Conservation (phyloP, 2,329 filamentous ascomycete species). For the Talaromyces funiculosus region DNA sequence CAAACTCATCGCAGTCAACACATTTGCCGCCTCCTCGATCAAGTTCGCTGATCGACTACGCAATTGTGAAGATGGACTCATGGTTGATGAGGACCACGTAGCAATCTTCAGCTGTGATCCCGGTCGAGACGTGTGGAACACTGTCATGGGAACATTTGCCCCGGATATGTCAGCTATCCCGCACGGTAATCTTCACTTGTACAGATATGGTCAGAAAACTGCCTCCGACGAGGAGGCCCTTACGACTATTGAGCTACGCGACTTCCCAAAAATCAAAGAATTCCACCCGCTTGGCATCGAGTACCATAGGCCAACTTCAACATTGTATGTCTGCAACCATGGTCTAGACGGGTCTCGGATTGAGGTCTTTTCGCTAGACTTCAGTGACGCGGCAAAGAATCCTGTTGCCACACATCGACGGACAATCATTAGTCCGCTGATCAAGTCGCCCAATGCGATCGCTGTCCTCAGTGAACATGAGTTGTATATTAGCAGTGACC, state of each 20-base stretch:
- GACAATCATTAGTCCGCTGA: conserved; percentile 10
- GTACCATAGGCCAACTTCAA: conserved; percentile 12
- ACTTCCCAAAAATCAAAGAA: neutral
- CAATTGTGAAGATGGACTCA: conserved; percentile 19
- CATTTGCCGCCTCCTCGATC: conserved; percentile 4
- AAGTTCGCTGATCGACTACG: conserved; percentile 15
- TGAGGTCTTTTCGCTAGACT: conserved; percentile 16
- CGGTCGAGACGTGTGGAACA: conserved; percentile 12
- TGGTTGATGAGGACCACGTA: conserved; percentile 11
- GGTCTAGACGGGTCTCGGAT: conserved; percentile 14
- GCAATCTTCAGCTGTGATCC: conserved; percentile 15
- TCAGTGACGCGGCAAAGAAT: neutral
- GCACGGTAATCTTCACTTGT: conserved; percentile 3
- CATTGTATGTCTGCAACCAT: conserved; percentile 18
- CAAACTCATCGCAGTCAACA: conserved; percentile 10
- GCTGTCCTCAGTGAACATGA: conserved; percentile 10
- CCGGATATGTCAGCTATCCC: neutral
- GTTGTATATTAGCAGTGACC: conserved; percentile 18
- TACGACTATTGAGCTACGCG: conserved; percentile 8
- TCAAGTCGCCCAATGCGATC: conserved; percentile 16
- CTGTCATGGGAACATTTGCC: conserved; percentile 14
- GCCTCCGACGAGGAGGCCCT: conserved; percentile 1
- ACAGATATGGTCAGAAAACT: neutral
- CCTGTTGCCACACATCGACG: conserved; percentile 8
- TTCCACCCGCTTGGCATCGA: conserved; percentile 19